Conservation (phyloP, 441 rosid species). For the Hura crepitans region DNA sequence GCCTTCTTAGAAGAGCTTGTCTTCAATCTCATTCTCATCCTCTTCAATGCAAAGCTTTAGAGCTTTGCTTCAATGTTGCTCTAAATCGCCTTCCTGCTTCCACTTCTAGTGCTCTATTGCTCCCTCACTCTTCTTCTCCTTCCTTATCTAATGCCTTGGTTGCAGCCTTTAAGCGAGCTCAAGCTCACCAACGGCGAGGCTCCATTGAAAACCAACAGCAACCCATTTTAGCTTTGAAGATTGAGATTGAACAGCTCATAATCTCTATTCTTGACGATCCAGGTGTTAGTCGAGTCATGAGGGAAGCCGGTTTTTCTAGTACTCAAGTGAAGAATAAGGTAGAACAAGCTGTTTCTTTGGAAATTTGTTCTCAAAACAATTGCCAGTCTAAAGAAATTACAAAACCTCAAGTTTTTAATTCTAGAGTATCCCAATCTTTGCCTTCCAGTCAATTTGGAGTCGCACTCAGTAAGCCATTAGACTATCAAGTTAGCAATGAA, state of each 20-base stretch:
- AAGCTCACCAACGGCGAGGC: conserved; percentile 75
- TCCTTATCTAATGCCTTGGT: conserved; percentile 67
- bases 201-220: conserved; percentile 72
- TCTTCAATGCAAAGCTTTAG: conserved; percentile 65
- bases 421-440: conserved; percentile 26
- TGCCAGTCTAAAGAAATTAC: conserved; percentile 30
- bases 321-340: conserved; percentile 53
- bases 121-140: conserved; percentile 42
- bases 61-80: conserved; percentile 72
- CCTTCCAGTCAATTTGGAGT: conserved; percentile 28
- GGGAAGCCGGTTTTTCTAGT: conserved; percentile 77
- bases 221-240: conserved; percentile 62
- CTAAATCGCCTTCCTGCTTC: conserved; percentile 69
- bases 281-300: conserved; percentile 75
- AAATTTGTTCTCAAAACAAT: conserved; percentile 31
- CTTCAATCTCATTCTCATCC: conserved; percentile 70
- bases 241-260: conserved; percentile 59
- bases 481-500: conserved; percentile 28
- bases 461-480: conserved; percentile 28
- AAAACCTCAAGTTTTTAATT: conserved; percentile 27
- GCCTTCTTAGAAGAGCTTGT: conserved; percentile 62
- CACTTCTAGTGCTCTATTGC: conserved; percentile 42
- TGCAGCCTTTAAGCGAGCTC: conserved; percentile 74
- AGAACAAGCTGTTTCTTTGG: conserved; percentile 52
- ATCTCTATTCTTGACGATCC: conserved; percentile 69